phyloP scores from a whole-genome alignment of 1,284 basidiomycete species.

The Prillingera fragicola region DNA sequence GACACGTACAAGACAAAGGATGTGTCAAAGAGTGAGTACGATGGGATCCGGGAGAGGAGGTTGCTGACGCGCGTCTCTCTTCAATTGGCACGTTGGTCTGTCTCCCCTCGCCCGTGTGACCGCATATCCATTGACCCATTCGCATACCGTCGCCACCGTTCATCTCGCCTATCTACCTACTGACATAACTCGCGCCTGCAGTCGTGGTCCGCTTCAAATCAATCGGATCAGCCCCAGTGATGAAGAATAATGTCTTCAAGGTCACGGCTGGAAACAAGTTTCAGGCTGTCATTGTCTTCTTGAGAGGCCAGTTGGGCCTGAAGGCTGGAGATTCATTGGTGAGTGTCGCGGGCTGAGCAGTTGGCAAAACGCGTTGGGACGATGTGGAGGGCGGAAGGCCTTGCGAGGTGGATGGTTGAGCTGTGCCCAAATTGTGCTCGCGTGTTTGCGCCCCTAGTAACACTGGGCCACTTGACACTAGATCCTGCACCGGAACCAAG shows the following conservation, averaged over 20 bases:
- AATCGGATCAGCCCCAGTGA: conserved; percentile 95
- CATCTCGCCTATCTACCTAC: background rate
- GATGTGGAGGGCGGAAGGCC: too few species aligned
- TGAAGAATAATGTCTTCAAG: conserved; percentile 98
- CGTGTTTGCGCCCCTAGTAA: too few species aligned
- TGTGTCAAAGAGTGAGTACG: conserved; percentile 67
- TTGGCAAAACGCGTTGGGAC: too few species aligned
- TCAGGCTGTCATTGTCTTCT: conserved; percentile 89
- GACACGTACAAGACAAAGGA: conserved; percentile 81
- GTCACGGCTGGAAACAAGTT: conserved; percentile 92
- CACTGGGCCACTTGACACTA: too few species aligned
- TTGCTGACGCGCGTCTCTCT: background rate
- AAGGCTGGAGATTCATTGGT: conserved; percentile 83
- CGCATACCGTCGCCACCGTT: background rate
- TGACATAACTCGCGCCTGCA: conserved; percentile 40
- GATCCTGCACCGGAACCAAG: too few species aligned
- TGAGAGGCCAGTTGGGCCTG: conserved; percentile 84
- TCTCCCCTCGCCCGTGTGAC: background rate
- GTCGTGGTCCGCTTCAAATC: conserved; percentile 97
- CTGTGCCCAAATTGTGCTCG: too few species aligned
- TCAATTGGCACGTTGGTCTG: background rate
- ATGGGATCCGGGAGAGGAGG: too few species aligned
- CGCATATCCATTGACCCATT: background rate
- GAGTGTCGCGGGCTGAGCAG: conserved; percentile 45
- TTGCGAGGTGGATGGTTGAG: too few species aligned